phyloP scores from a whole-genome alignment of 2,329 filamentous ascomycete species.

The Scedosporium apiospermum region DNA sequence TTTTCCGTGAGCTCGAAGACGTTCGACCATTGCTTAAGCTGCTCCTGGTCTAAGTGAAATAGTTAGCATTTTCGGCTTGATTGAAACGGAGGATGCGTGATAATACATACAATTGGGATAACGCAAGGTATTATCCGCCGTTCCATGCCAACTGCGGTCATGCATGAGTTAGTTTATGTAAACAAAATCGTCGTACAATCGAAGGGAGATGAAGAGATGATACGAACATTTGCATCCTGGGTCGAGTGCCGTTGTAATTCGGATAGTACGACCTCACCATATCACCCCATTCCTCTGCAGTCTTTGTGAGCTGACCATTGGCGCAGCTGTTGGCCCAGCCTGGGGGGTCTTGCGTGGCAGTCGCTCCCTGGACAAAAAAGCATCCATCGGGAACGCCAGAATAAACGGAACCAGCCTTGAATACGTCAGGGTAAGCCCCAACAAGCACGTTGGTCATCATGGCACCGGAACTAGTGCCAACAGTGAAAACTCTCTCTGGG shows the following conservation, averaged over 20 bases:
- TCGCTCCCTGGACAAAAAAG: slow-evolving; percentile 29
- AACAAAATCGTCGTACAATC: background rate
- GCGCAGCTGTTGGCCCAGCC: slow-evolving; percentile 45
- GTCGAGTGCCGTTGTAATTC: slow-evolving; percentile 38
- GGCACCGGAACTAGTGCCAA: slow-evolving; percentile 39
- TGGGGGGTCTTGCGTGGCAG: slow-evolving; percentile 26
- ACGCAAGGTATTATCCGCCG: background rate
- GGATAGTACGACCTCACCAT: slow-evolving; percentile 35
- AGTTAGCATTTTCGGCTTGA: background rate
- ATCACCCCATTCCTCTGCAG: slow-evolving; percentile 21
- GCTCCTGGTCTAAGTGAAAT: slow-evolving; percentile 11
- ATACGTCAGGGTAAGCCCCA: slow-evolving; percentile 42
- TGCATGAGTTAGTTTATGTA: slow-evolving; percentile 2
- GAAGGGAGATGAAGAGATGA: background rate
- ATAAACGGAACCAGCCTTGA: slow-evolving; percentile 38
- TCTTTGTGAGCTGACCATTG: slow-evolving; percentile 29
- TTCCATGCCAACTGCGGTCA: slow-evolving; percentile 9
- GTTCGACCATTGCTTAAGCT: slow-evolving; percentile 11
- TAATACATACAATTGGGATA: background rate
- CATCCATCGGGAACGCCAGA: slow-evolving; percentile 35
- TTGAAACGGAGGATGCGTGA: background rate
- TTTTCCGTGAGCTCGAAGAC: slow-evolving; percentile 11
- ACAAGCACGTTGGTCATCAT: slow-evolving; percentile 49
- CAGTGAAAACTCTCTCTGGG: slow-evolving; percentile 35
- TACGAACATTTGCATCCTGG: slow-evolving; percentile 39